Percentiles rank a stretch among this genome's conserved stretches.
Evolutionary conservation across 1,139 yeast species (phyloP).

Genomic region (Pichia norvegensis): DNA sequence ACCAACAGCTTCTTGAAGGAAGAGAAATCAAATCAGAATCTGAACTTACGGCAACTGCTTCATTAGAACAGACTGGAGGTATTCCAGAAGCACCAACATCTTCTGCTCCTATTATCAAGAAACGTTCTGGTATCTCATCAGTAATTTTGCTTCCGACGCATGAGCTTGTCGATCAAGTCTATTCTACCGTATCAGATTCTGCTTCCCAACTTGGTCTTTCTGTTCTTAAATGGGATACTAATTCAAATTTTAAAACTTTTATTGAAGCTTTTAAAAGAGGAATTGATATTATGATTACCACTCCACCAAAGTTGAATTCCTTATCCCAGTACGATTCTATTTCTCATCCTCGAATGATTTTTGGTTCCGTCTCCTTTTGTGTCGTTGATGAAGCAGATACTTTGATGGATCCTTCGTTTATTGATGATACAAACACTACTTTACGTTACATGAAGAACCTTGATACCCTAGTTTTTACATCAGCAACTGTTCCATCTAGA

Average conservation of each 20-base stretch:
- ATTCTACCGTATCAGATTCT: slow-evolving; percentile 40
- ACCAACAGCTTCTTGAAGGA: slow-evolving; percentile 50
- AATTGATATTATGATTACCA: slow-evolving; percentile 73
- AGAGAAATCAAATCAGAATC: slow-evolving; percentile 1
- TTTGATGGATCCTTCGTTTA: slow-evolving; percentile 75
- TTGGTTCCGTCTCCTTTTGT: slow-evolving; percentile 41
- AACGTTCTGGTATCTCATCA: slow-evolving; percentile 45
- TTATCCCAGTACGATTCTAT: slow-evolving; percentile 26
- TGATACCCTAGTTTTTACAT: slow-evolving; percentile 63
- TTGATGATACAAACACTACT: slow-evolving; percentile 55
- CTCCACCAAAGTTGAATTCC: slow-evolving; percentile 58
- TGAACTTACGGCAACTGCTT: neutral
- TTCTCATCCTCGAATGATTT: slow-evolving; percentile 22
- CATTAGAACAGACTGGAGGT: neutral
- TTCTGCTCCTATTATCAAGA: slow-evolving; percentile 11
- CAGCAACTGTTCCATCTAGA: slow-evolving; percentile 83
- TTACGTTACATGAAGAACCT: slow-evolving; percentile 48
- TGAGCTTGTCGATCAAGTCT: slow-evolving; percentile 80
- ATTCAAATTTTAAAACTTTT: slow-evolving; percentile 35
- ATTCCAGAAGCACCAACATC: neutral
- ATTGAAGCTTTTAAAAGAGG: slow-evolving; percentile 42
- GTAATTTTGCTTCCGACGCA: slow-evolving; percentile 81
- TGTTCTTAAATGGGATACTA: slow-evolving; percentile 48
- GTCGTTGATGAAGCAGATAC: slow-evolving; percentile 97
- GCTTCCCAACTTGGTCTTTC: slow-evolving; percentile 36